These are phyloP conservation scores for Chlorella sorokiniana DNA, from an alignment of 139 green algal species.

Conservation along the genomic window DNA sequence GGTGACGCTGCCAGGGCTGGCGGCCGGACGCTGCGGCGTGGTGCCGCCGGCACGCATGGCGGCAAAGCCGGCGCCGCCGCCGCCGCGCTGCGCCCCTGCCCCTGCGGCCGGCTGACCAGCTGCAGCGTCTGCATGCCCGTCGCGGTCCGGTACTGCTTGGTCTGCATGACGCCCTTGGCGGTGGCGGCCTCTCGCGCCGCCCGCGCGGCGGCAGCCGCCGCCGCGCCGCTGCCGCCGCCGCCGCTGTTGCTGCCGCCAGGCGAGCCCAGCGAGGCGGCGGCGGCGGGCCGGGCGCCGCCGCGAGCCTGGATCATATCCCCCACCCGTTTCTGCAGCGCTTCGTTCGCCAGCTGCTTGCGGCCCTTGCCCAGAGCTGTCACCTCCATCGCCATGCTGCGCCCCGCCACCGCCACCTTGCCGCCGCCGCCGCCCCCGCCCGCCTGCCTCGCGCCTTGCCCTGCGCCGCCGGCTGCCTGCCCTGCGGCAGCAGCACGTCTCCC, in stretches of 20 bases:
- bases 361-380: slow-evolving; percentile 22
- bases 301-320: neutral
- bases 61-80: neutral
- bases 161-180: slow-evolving; percentile 16
- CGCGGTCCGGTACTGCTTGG: neutral
- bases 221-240: neutral
- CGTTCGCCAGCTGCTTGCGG: slow-evolving; percentile 27
- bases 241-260: neutral
- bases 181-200: neutral
- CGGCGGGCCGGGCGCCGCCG: neutral
- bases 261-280: neutral
- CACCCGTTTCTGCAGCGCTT: slow-evolving; percentile 11
- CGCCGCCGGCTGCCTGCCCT: slow-evolving; percentile 5
- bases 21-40: neutral
- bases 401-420: slow-evolving; percentile 1
- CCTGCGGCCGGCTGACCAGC: slow-evolving; percentile 17
- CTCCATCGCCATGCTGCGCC: slow-evolving; percentile 4
- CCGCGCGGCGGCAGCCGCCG: neutral
- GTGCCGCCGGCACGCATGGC: neutral
- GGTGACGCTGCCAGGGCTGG: slow-evolving; percentile 20
- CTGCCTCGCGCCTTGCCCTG: neutral
- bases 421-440: neutral
- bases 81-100: neutral
- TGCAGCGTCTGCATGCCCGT: slow-evolving; percentile 31
- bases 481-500: too few relatives aligned